phyloP scores from a whole-genome alignment of 208 protist species.

The Leishmania guyanensis region DNA sequence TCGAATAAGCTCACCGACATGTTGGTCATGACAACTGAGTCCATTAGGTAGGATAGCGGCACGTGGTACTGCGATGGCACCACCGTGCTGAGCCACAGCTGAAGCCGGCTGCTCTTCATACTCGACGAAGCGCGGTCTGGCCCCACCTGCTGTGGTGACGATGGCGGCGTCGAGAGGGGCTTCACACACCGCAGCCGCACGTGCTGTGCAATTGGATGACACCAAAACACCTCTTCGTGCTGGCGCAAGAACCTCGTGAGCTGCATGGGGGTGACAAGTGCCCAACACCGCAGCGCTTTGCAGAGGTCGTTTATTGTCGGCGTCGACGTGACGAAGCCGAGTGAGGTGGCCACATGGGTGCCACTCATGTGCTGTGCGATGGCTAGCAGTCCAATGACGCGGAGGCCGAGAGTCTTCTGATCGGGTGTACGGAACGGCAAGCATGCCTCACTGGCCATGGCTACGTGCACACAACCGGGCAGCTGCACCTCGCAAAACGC shows the following conservation, averaged over 20 bases:
- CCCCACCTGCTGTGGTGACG: background rate
- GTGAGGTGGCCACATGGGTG: slow-evolving; percentile 7
- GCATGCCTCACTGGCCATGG: slow-evolving; percentile 12
- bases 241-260: slow-evolving; percentile 11
- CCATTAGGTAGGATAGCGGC: slow-evolving; percentile 15
- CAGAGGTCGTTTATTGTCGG: slow-evolving; percentile 19
- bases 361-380: slow-evolving; percentile 34
- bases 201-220: background rate
- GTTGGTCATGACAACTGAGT: background rate
- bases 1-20: slow-evolving; percentile 2
- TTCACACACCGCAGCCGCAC: slow-evolving; percentile 16
- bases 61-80: slow-evolving; percentile 35
- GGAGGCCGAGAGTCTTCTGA: slow-evolving; percentile 18
- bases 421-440: slow-evolving; percentile 29
- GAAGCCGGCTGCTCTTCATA: background rate
- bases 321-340: slow-evolving; percentile 17
- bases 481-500: slow-evolving; percentile 36
- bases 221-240: background rate
- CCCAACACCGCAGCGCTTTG: slow-evolving; percentile 10
- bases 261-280: background rate
- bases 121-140: background rate
- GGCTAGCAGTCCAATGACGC: slow-evolving; percentile 45
- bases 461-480: slow-evolving; percentile 43
- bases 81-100: slow-evolving; percentile 28
- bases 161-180: background rate